Evolutionary conservation across 257 asterid genomes (phyloP), one percentile per base, ranked within the genome.

Genomic region (Nicotiana knightiana): DNA sequence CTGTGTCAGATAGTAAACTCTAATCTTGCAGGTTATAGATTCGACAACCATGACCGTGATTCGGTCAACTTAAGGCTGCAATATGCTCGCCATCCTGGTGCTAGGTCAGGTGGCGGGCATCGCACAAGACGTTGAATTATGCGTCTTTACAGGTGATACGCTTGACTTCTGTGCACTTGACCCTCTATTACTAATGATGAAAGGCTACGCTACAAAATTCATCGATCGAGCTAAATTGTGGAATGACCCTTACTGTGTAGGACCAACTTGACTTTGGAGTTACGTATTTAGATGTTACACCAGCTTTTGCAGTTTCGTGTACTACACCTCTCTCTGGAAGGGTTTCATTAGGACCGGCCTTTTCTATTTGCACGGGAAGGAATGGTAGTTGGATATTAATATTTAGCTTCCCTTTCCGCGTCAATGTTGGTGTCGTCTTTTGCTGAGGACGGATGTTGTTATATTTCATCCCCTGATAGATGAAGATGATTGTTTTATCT

Each of bases 21-120:
- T 32, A 82, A 87, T 91, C 83, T 90, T 91, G 92, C 97, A 92
- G 95, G 93, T 87, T 92, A 91, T 82, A 84, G 78, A 67, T 87
- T 92, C 35, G 95, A 92, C 15, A 91, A 90, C 84, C 91, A 86
- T 70, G 97, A 92, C 46, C 92, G 87, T 4, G 92, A 90, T 58
- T 88, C 95, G 0, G 87, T 83, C 78, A 65, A 77, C 66, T 81
- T 92, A 70, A 88, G 89, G 86, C 87, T 91, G 81, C 93, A 92
- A 82, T 92, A 90, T 58, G 91, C 95, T 67, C 93, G 92, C 83
- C 53, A 85, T 83, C 90, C 92, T 57, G 97, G 91, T 90, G 91
- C 93, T 58, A 86, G 95, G 90, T 87, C 92, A 76, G 92, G 92
- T 81, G 89, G 90, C 24, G 91, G 88, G 85, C 81, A 76, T 81